Percentiles rank a stretch among this genome's conserved stretches.
Evolutionary conservation across 1,284 basidiomycete genomes (phyloP).

Genomic region (Microbotryomycetes sp.): DNA sequence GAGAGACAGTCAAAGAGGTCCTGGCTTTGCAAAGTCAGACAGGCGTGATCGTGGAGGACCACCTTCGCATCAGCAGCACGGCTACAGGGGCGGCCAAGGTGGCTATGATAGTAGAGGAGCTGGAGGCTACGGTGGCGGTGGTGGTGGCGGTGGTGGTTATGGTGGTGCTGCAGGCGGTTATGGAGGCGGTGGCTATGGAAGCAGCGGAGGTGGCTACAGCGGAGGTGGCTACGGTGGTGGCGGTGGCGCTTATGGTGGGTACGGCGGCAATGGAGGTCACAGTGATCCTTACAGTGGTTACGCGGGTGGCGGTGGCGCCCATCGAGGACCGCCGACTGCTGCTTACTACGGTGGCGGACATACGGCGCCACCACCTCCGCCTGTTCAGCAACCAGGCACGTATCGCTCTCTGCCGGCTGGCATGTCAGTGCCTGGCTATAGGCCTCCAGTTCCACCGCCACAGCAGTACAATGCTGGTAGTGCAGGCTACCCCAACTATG

Average conservation of each 20-base stretch:
- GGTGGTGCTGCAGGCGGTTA: not conserved
- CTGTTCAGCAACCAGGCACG: not conserved
- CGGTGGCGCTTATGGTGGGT: slow-evolving; percentile 5
- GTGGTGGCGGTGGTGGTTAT: not conserved
- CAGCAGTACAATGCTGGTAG: not conserved
- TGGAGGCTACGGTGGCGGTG: not conserved
- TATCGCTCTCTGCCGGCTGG: not conserved
- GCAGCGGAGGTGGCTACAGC: slow-evolving; percentile 1
- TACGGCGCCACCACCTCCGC: not conserved
- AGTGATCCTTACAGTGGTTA: slow-evolving; percentile 1
- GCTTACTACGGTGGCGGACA: slow-evolving; percentile 7
- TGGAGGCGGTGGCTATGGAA: not conserved
- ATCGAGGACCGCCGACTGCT: slow-evolving; percentile 23
- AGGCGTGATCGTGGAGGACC: not conserved
- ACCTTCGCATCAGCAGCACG: not conserved
- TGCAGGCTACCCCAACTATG: not conserved
- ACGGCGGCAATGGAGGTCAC: slow-evolving; percentile 7
- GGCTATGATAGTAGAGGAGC: not conserved
- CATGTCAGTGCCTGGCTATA: not conserved
- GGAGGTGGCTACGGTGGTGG: not conserved
- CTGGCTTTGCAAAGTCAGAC: slow-evolving; percentile 27
- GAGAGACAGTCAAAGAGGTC: slow-evolving; percentile 13
- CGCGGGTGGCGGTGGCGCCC: slow-evolving; percentile 13
- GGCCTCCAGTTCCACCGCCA: not conserved
- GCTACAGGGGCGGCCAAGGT: not conserved